phyloP scores from a whole-genome alignment of 1,284 basidiomycete genomes.

The Flammula alnicola region DNA sequence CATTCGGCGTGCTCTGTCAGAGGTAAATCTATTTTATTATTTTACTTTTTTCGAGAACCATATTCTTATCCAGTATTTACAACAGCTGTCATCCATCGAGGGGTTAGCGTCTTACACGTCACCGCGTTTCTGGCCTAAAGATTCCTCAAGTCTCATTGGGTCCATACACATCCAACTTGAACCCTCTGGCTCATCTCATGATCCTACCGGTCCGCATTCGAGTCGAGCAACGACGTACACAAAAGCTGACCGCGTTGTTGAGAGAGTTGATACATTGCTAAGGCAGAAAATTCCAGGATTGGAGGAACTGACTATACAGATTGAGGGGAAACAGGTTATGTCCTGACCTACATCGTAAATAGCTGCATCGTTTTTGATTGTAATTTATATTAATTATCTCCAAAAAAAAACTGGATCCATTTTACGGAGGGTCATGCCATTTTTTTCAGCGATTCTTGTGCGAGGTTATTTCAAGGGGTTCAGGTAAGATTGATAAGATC shows the following conservation, averaged over 20 bases:
- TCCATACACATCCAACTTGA: constrained; percentile 88
- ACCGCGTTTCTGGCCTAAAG: constrained; percentile 97
- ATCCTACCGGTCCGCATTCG: constrained; percentile 58
- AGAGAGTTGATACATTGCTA: constrained; percentile 75
- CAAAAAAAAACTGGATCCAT: too few species aligned
- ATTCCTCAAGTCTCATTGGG: constrained; percentile 84
- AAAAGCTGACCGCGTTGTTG: constrained; percentile 72
- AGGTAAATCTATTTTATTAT: constrained; percentile 51
- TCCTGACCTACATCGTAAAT: background rate
- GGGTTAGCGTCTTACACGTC: constrained; percentile 83
- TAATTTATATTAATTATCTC: too few species aligned
- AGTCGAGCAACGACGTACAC: constrained; percentile 54
- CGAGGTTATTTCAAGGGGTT: too few species aligned
- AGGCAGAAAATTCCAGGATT: constrained; percentile 76
- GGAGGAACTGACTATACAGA: constrained; percentile 87
- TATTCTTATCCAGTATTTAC: background rate
- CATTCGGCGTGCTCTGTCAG: constrained; percentile 75
- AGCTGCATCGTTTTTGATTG: too few species aligned
- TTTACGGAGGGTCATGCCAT: too few species aligned
- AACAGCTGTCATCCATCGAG: constrained; percentile 57
- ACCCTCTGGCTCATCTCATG: constrained; percentile 56
- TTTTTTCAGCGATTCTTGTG: too few species aligned
- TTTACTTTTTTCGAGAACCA: background rate
- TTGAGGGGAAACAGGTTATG: constrained; percentile 46
- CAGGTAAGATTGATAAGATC: too few species aligned